Base-by-base conservation (phyloP, 352 stramenopile genomes). In the Phytopythium montanum region DNA sequence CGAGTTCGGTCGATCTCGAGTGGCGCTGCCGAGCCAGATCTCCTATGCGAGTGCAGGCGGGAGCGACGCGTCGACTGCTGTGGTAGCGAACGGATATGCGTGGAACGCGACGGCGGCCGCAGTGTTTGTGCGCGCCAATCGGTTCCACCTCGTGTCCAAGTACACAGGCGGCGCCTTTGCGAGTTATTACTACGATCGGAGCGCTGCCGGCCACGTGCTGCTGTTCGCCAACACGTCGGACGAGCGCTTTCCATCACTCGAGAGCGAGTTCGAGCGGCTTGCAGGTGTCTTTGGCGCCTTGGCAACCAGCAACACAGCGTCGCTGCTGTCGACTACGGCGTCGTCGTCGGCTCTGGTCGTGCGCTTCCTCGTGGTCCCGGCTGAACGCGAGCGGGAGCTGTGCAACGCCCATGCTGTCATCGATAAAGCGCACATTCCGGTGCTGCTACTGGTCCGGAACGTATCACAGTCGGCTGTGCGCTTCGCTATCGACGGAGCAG, bases 281-380 rank as follows among this genome's bases (percentile, higher is more conserved):
- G 66, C 69, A 1, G n/a, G 28, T 13, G 19, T 19, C 3, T 73
- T 73, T 50, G 62, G 61, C 23, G 42, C 38, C 13, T 5, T 33
- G 5, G 3, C 48, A 21, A 23, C 29, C 1, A 57, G 45, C 18
- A 42, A 44, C 29, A 18, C 29, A 25, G n/a, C 46, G 1, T n/a
- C 38, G 1, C 12, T 36, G 46, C 25, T 53, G 46, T 36, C 25
- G 6, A 53, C 19, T 53, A 14, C 25, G 18, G 46, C 23, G 34
- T 10, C 46, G 2, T 36, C 46, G 23, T 29, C 46, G 36, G 59
- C 57, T 33, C 28, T 45, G 3, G 23, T 51, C 18, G 50, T 79
- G 42, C 70, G 70, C 6, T 81, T 81, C 54, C 29, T 81, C 33
- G 29, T 68, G 6, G 60, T 81, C 6, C 50, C 61, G 2, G 60